Evolutionary conservation across 2,329 filamentous ascomycete genomes (phyloP).

Genomic region (Moelleriella libera): DNA sequence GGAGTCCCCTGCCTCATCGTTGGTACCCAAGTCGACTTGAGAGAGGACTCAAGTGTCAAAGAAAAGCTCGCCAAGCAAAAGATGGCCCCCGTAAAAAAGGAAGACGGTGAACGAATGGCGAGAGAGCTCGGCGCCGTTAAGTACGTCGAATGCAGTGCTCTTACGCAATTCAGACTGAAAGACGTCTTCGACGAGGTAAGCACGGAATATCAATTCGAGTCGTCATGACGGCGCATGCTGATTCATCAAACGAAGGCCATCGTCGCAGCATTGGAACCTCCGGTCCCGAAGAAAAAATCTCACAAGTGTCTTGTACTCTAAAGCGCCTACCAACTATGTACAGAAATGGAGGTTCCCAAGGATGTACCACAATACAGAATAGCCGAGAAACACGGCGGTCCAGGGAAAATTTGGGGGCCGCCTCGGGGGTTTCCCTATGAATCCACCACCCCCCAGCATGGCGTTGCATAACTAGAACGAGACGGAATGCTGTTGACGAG

Average conservation of each 20-base stretch:
- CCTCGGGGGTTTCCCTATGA: neutral
- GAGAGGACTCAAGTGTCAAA: slow-evolving; percentile 73
- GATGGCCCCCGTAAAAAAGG: slow-evolving; percentile 83
- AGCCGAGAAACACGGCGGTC: neutral
- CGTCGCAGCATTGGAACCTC: slow-evolving; percentile 85
- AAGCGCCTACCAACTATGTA: slow-evolving; percentile 4
- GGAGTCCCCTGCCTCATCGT: slow-evolving; percentile 96
- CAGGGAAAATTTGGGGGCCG: neutral
- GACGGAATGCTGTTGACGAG: slow-evolving; percentile 2
- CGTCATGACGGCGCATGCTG: neutral
- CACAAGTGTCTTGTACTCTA: slow-evolving; percentile 59
- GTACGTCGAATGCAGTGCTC: slow-evolving; percentile 95
- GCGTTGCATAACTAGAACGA: slow-evolving; percentile 4
- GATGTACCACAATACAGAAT: too few species aligned
- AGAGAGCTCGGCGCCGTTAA: slow-evolving; percentile 96
- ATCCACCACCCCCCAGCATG: neutral
- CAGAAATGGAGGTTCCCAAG: neutral
- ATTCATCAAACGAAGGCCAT: slow-evolving; percentile 53
- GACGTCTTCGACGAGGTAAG: slow-evolving; percentile 97
- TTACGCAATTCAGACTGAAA: slow-evolving; percentile 98
- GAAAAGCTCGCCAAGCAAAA: slow-evolving; percentile 94
- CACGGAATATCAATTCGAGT: neutral
- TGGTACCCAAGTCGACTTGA: slow-evolving; percentile 90
- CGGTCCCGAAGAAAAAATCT: slow-evolving; percentile 63
- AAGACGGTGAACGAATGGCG: slow-evolving; percentile 91